Percentiles rank a stretch among this genome's conserved stretches.
Conservation (phyloP, 176 grass and related monocot species). For the Puccinellia tenuiflora region DNA sequence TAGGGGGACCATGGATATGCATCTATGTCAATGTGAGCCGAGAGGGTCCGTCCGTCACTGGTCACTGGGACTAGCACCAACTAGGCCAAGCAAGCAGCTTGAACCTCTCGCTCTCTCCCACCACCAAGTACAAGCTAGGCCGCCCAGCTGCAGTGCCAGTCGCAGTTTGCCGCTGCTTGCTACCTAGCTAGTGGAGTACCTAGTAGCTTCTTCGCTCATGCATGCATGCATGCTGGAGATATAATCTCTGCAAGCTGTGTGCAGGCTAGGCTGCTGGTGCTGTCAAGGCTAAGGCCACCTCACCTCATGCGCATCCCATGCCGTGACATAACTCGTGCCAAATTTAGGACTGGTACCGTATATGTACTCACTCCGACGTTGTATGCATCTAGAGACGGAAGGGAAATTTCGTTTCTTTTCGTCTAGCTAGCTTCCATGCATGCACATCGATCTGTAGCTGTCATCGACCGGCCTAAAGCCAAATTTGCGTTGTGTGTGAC, state of each 20-base stretch:
- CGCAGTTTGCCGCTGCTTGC: constrained; percentile 37
- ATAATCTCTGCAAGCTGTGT: no score
- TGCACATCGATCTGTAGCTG: neutral
- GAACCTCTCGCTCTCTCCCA: constrained; percentile 23
- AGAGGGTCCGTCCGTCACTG: neutral
- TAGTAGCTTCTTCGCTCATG: no score
- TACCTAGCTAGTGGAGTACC: no score
- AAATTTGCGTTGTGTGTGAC: neutral
- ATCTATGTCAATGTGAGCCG: neutral
- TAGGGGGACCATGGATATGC: constrained; percentile 23
- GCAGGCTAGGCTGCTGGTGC: constrained; percentile 28
- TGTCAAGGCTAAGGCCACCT: constrained; percentile 12
- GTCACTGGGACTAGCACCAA: neutral
- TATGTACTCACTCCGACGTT: neutral
- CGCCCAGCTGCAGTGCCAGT: constrained; percentile 39
- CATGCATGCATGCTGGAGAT: no score
- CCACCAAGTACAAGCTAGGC: constrained; percentile 58
- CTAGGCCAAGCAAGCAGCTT: constrained; percentile 9
- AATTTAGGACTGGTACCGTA: neutral
- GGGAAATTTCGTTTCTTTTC: neutral
- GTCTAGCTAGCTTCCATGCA: neutral
- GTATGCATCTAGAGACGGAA: neutral
- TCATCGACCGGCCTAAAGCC: neutral
- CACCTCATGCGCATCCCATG: neutral
- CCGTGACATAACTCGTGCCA: constrained; percentile 8